Conservation (phyloP, 2,329 filamentous ascomycete genomes). For the Penicillium sp. region DNA sequence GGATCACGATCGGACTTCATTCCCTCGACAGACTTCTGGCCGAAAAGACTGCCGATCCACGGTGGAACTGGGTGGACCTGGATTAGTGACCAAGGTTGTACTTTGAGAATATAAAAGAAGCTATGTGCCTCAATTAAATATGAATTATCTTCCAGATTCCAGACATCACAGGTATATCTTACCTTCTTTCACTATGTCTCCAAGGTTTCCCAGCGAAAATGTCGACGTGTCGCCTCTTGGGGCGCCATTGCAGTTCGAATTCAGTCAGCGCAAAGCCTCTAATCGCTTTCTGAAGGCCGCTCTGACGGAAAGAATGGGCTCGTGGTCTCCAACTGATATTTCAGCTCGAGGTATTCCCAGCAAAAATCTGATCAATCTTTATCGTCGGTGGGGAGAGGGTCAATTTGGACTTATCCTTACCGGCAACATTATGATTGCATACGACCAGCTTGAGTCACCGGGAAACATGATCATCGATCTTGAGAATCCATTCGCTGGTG, state of each 20-base stretch:
- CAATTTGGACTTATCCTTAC: constrained; percentile 25
- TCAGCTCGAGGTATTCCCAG: constrained; percentile 56
- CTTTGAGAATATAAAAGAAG: neutral
- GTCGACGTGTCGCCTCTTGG: constrained; percentile 44
- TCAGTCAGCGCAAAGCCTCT: constrained; percentile 56
- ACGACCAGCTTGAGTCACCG: constrained; percentile 28
- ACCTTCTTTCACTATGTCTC: neutral
- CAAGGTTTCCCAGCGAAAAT: neutral
- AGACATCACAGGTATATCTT: too few relatives aligned
- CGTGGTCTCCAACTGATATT: constrained; percentile 57
- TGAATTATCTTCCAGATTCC: neutral
- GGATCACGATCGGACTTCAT: constrained; percentile 2
- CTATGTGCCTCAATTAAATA: neutral
- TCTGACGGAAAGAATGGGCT: constrained; percentile 65
- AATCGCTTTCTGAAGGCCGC: constrained; percentile 69
- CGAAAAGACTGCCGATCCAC: neutral
- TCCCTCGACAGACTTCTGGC: neutral
- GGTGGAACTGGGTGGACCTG: constrained; percentile 1
- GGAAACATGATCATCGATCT: constrained; percentile 30
- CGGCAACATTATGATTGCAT: constrained; percentile 31
- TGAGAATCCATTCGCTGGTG: constrained; percentile 18
- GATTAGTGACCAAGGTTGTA: neutral
- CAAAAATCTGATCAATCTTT: constrained; percentile 56
- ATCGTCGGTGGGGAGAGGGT: constrained; percentile 32
- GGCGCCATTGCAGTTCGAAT: constrained; percentile 51